Conservation (phyloP, 1,284 basidiomycete genomes). For the Ceratobasidium sp. region DNA sequence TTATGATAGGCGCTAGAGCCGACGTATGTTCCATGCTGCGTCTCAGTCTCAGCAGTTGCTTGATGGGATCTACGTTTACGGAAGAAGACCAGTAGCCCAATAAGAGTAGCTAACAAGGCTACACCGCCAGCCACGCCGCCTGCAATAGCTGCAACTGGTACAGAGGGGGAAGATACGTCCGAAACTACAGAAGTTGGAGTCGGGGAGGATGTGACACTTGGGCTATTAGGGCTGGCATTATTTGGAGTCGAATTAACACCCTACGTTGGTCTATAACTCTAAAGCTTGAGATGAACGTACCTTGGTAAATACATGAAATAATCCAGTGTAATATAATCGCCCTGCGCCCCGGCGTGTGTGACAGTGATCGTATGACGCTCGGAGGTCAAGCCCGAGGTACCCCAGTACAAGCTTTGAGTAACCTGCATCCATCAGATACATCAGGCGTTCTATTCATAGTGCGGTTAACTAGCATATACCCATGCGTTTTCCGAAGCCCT, state of each 20-base stretch:
- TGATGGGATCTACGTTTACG: too few species aligned
- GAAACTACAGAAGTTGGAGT: neutral
- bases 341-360: conserved; percentile 3
- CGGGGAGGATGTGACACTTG: neutral
- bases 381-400: conserved; percentile 3
- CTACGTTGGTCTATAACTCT: neutral
- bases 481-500: neutral
- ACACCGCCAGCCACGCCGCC: conserved; percentile 11
- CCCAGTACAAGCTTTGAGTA: conserved; percentile 19
- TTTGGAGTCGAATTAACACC: too few species aligned
- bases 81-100: neutral
- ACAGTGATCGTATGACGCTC: neutral
- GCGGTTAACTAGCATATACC: too few species aligned
- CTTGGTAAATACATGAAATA: conserved; percentile 36
- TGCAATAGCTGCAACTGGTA: neutral
- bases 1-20: too few species aligned
- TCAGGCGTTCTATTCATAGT: too few species aligned
- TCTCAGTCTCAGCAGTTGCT: too few species aligned
- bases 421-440: neutral
- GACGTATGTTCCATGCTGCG: too few species aligned
- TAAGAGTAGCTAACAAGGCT: neutral
- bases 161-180: too few species aligned
- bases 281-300: neutral
- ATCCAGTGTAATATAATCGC: conserved; percentile 9
- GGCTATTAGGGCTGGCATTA: neutral